Evolutionary conservation across 805 yeast genomes (phyloP).

Genomic region (Yarrowia porcina): DNA sequence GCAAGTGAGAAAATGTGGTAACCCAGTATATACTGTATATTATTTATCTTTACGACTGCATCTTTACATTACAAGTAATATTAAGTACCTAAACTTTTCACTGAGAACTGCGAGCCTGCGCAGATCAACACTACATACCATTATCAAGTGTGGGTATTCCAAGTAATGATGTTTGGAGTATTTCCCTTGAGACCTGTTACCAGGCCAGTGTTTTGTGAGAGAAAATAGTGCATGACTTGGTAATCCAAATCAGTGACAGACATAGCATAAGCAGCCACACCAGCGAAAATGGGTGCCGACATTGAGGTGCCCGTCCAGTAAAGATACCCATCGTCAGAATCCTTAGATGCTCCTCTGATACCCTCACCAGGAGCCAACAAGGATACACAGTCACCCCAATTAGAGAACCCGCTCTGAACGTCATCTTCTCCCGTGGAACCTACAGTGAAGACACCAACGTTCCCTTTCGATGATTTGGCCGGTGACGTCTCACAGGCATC

Average conservation of each 20-base stretch:
- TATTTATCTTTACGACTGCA: not conserved
- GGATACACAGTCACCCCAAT: constrained; percentile 88
- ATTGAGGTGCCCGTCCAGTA: constrained; percentile 71
- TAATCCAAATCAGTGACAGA: not conserved
- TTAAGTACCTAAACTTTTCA: no score
- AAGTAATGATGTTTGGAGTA: not conserved
- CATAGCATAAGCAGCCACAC: constrained; percentile 75
- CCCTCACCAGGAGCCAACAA: constrained; percentile 84
- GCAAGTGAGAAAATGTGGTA: constrained; percentile 47
- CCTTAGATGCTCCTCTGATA: constrained; percentile 51
- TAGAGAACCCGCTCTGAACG: constrained; percentile 68
- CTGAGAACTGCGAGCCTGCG: not conserved
- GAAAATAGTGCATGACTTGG: not conserved
- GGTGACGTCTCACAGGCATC: constrained; percentile 84
- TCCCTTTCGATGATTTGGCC: constrained; percentile 56
- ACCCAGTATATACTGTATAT: constrained; percentile 17
- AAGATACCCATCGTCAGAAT: constrained; percentile 26
- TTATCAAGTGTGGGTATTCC: not conserved
- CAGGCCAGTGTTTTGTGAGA: not conserved
- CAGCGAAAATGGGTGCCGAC: constrained; percentile 96
- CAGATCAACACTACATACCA: not conserved
- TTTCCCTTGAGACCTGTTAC: not conserved
- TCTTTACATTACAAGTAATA: no score
- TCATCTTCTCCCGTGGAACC: constrained; percentile 87
- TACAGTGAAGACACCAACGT: constrained; percentile 61